A percentile compares a stretch with the other conserved stretches of the same genome.
These are phyloP conservation scores for Heracleum sosnowskyi DNA, from an alignment of 129 eudicot species.

Conservation along the genomic window DNA sequence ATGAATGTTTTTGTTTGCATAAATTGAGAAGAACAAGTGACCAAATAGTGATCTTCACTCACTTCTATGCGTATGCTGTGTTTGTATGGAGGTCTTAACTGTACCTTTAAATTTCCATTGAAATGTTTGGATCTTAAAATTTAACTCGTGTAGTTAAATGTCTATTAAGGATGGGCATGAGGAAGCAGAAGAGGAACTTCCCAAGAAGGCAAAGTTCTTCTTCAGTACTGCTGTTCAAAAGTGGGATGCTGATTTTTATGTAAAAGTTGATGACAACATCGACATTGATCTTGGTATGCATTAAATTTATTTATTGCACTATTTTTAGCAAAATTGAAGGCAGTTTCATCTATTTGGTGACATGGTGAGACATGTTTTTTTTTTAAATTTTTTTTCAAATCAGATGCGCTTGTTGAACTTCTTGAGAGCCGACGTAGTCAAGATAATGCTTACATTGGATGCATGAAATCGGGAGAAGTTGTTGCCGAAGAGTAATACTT, in stretches of 20 bases:
- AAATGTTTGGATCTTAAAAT: neutral
- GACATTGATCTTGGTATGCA: conserved; percentile 64
- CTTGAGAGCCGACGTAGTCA: conserved; percentile 63
- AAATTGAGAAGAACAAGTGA: neutral
- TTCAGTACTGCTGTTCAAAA: conserved; percentile 83
- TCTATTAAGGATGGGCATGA: conserved; percentile 74
- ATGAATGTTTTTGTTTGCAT: neutral
- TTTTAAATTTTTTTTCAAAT: conserved; percentile 17
- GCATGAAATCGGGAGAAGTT: conserved; percentile 94
- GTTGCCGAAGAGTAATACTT: conserved; percentile 59
- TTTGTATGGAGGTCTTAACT: neutral
- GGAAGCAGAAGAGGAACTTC: conserved; percentile 82
- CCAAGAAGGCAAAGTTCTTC: conserved; percentile 85
- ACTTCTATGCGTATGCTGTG: neutral
- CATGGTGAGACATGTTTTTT: neutral
- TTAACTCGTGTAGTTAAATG: conserved; percentile 5
- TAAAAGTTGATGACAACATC: conserved; percentile 75
- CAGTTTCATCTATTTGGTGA: neutral
- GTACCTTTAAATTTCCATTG: neutral
- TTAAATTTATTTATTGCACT: neutral
- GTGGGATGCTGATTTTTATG: conserved; percentile 97
- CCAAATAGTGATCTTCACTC: neutral
- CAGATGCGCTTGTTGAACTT: conserved; percentile 73
- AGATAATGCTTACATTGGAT: conserved; percentile 69
- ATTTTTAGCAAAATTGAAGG: neutral